Percentiles rank a stretch among this genome's conserved stretches.
These are phyloP conservation scores for Metarhizium rileyi DNA, from an alignment of 2,329 filamentous ascomycete species.

Conservation along the genomic window DNA sequence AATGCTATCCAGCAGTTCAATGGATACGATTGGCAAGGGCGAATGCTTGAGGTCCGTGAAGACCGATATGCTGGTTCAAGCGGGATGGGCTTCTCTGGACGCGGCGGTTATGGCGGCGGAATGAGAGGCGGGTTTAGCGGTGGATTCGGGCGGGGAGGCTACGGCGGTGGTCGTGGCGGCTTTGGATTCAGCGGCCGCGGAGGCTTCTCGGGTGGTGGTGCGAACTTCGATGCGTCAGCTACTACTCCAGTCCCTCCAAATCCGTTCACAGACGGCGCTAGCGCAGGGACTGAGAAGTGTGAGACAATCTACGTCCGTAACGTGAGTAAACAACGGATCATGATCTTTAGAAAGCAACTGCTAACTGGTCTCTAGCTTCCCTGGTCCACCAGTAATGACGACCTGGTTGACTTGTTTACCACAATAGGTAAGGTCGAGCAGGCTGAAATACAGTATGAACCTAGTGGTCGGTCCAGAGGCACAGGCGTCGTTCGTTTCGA, in stretches of 20 bases:
- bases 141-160: constrained; percentile 42
- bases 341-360: background rate
- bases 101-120: constrained; percentile 50
- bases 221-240: constrained; percentile 39
- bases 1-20: constrained; percentile 97
- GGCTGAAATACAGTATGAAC: constrained; percentile 98
- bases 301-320: constrained; percentile 93
- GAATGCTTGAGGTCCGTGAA: constrained; percentile 86
- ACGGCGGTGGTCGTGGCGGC: constrained; percentile 32
- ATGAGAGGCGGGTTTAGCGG: constrained; percentile 51
- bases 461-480: constrained; percentile 87
- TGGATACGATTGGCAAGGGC: constrained; percentile 96
- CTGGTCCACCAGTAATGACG: constrained; percentile 98
- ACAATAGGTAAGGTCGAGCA: constrained; percentile 97
- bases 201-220: constrained; percentile 38
- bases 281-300: constrained; percentile 72
- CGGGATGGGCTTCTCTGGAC: constrained; percentile 43
- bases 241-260: constrained; percentile 55
- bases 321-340: constrained; percentile 46
- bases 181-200: constrained; percentile 41
- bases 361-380: constrained; percentile 55
- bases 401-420: constrained; percentile 90
- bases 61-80: constrained; percentile 77
- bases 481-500: constrained; percentile 97
- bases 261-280: constrained; percentile 88